A percentile compares a stretch with the other conserved stretches of the same genome.
Conservation (phyloP, 257 asterid species). For the Asclepias syriaca region DNA sequence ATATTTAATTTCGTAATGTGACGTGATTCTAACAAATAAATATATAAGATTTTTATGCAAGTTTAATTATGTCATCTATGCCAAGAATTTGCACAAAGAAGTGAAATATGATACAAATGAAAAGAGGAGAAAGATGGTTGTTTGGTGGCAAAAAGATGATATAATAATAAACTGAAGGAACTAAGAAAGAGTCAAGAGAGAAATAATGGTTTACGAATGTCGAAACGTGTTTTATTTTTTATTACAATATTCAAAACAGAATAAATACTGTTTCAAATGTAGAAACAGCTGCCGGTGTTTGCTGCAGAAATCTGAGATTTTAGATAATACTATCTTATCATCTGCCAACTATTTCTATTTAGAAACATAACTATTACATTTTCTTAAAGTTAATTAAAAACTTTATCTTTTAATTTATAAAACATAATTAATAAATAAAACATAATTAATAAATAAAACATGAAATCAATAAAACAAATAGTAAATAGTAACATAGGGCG, state of each 20-base stretch:
- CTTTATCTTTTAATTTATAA: too few species aligned
- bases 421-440: too few species aligned
- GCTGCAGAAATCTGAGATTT: not conserved
- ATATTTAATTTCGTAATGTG: too few species aligned
- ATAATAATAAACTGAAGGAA: not conserved
- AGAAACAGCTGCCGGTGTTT: not conserved
- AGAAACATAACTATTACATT: too few species aligned
- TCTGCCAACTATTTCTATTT: not conserved
- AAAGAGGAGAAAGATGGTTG: too few species aligned
- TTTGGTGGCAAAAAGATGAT: not conserved
- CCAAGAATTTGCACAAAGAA: not conserved
- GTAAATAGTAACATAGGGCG: too few species aligned
- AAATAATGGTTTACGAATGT: not conserved
- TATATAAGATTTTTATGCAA: too few species aligned
- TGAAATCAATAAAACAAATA: too few species aligned
- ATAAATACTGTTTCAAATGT: not conserved
- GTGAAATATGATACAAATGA: not conserved
- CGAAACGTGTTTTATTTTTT: not conserved
- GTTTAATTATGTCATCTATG: too few species aligned
- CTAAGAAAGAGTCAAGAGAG: slow-evolving; percentile 1
- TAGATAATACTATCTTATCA: not conserved
- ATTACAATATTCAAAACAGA: not conserved
- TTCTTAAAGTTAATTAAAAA: too few species aligned
- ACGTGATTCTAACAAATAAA: too few species aligned
- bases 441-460: too few species aligned